Base-by-base conservation (phyloP, 495 filamentous ascomycete species). In the Oidiodendron maius region DNA sequence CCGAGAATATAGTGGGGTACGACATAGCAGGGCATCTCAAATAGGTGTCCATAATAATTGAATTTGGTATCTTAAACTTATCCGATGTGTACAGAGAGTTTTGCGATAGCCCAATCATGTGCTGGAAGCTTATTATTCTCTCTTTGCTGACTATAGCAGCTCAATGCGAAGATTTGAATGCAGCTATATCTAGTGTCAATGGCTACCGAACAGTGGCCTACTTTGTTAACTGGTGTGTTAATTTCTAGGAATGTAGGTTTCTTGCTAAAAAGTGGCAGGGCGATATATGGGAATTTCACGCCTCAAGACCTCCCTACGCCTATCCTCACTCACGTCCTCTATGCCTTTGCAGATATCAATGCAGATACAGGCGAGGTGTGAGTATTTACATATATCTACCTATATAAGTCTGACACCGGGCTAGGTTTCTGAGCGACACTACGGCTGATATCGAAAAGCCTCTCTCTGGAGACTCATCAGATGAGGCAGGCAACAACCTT, bases 261-360 rank as follows among this genome's bases (percentile, higher is more conserved):
- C 17, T 15, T 8, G 17, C 35, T 38, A 38, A 38, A 38, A 38
- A 5, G 17, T 5, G 4, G 9, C 35, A 38, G 35, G 35, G 35
- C n/a, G 17, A 15, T 15, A 38, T 4, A 38, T 15, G 35, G 35
- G 35, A 5, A 88, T 51, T 85, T 94, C 65, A 76, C 84, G 30
- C 89, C 89, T 0, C 86, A 91, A 53, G 82, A 94, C 60, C 71
- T 98, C 10, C 91, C 90, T 3, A 84, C 80, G 1, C 77, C 86
- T 34, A 85, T 91, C 41, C 71, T 96, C 26, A 96, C 91, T 0
- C 93, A 98, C 66, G 67, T 97, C 2, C 77, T 96, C 20, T 98
- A 76, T 53, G 74, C 81, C 35, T 84, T 84, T 55, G 81, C 77
- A 55, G 80, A 85, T 61, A 71, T 83, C 45, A 71, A 72, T 2